Evolutionary conservation across 345 rosid species (phyloP).

Genomic region (Combretum micranthum): DNA sequence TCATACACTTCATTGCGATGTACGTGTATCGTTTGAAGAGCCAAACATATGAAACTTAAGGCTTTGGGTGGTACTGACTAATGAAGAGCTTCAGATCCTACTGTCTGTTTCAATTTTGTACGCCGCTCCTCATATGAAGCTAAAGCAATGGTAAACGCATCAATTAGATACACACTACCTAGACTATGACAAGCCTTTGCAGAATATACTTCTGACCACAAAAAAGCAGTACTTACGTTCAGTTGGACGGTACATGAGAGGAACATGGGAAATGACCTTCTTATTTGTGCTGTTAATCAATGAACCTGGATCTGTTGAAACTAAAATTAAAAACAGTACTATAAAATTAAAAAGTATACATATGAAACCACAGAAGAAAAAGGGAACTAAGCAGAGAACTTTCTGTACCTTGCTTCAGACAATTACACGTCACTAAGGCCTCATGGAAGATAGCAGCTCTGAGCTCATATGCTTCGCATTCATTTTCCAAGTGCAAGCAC

Average conservation of each 20-base stretch:
- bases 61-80: not conserved
- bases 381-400: slow-evolving; percentile 7
- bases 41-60: too few species aligned
- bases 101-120: slow-evolving; percentile 34
- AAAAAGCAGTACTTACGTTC: slow-evolving; percentile 57
- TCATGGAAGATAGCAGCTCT: slow-evolving; percentile 72
- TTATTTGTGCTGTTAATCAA: slow-evolving; percentile 19
- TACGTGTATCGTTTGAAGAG: too few species aligned
- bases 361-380: not conserved
- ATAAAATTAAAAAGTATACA: slow-evolving; percentile 1
- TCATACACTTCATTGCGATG: too few species aligned
- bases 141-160: slow-evolving; percentile 11
- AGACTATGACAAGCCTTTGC: not conserved
- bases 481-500: slow-evolving; percentile 54
- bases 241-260: slow-evolving; percentile 67
- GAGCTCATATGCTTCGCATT: slow-evolving; percentile 44
- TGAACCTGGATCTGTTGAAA: slow-evolving; percentile 32
- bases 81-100: slow-evolving; percentile 9
- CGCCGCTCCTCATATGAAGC: slow-evolving; percentile 82
- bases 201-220: not conserved
- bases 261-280: slow-evolving; percentile 51
- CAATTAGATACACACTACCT: not conserved
- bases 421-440: slow-evolving; percentile 49
- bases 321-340: not conserved
- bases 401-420: slow-evolving; percentile 31